Evolutionary conservation across 2,329 filamentous ascomycete species (phyloP).

Genomic region (Onygena corvina): DNA sequence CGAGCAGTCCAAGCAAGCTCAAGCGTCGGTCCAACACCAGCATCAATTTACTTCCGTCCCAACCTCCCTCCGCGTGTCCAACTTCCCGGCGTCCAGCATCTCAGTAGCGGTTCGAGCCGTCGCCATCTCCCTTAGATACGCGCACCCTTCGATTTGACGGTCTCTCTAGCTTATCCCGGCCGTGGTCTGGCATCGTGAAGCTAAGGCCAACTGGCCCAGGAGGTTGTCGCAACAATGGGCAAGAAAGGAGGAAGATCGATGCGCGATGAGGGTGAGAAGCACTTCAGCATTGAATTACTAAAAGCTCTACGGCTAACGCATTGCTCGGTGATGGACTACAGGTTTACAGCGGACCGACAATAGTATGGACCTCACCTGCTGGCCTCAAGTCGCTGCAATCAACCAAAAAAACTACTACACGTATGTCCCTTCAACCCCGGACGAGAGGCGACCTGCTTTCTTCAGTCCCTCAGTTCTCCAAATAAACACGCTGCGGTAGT

Average conservation of each 20-base stretch:
- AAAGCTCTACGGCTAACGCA: background rate
- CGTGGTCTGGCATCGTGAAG: background rate
- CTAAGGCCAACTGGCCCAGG: background rate
- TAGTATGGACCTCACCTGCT: constrained; percentile 88
- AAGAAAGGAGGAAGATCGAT: constrained; percentile 2
- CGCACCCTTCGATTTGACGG: background rate
- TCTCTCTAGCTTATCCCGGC: background rate
- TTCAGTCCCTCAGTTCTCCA: background rate
- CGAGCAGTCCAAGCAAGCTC: no score
- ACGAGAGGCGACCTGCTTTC: background rate
- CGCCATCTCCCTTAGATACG: background rate
- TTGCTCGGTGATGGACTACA: constrained; percentile 29
- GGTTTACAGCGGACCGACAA: constrained; percentile 95
- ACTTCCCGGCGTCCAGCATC: background rate
- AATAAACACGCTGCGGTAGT: background rate
- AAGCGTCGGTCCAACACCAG: no score
- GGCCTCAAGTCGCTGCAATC: constrained; percentile 85
- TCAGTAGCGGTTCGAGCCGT: background rate
- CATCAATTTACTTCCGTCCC: no score
- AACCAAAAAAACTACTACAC: constrained; percentile 99
- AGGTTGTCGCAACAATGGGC: background rate
- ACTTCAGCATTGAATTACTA: background rate
- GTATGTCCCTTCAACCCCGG: constrained; percentile 41
- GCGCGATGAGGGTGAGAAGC: constrained; percentile 43
- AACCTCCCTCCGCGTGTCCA: background rate